Conservation (phyloP, 148 eudicot species). For the Simmondsia chinensis region DNA sequence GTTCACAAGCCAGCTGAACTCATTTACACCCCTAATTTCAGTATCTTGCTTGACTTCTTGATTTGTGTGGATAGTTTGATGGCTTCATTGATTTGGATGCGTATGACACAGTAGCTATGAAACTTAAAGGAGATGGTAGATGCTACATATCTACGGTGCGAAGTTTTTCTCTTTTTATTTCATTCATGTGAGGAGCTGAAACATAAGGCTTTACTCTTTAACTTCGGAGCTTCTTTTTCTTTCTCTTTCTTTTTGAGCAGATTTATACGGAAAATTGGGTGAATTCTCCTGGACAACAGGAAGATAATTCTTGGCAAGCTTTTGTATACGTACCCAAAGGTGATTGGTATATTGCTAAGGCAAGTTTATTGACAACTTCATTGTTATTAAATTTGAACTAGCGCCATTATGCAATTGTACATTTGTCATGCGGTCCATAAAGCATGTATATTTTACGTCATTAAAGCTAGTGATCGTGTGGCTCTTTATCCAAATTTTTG, state of each 20-base stretch:
- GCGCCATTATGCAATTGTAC: too few species aligned
- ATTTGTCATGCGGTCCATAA: too few species aligned
- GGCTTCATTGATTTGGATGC: conserved; percentile 95
- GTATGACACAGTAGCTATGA: conserved; percentile 78
- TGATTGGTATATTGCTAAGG: conserved; percentile 93
- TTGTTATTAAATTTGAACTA: too few species aligned
- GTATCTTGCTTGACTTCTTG: not conserved
- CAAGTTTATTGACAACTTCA: conserved; percentile 28
- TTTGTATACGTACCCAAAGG: conserved; percentile 83
- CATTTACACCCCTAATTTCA: not conserved
- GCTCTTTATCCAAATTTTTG: too few species aligned
- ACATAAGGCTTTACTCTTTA: too few species aligned
- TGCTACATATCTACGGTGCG: conserved; percentile 95
- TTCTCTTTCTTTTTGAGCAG: too few species aligned
- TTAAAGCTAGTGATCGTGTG: too few species aligned
- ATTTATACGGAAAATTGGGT: conserved; percentile 99
- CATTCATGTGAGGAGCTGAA: not conserved
- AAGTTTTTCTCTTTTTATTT: not conserved
- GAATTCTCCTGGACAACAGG: conserved; percentile 91
- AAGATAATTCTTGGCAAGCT: conserved; percentile 99
- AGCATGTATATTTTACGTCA: too few species aligned
- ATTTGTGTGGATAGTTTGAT: conserved; percentile 45
- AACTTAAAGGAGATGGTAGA: conserved; percentile 92
- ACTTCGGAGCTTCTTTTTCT: too few species aligned
- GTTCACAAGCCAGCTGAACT: too few species aligned